phyloP scores from a whole-genome alignment of 306 rosid genomes.

The Cucurbita pepo region DNA sequence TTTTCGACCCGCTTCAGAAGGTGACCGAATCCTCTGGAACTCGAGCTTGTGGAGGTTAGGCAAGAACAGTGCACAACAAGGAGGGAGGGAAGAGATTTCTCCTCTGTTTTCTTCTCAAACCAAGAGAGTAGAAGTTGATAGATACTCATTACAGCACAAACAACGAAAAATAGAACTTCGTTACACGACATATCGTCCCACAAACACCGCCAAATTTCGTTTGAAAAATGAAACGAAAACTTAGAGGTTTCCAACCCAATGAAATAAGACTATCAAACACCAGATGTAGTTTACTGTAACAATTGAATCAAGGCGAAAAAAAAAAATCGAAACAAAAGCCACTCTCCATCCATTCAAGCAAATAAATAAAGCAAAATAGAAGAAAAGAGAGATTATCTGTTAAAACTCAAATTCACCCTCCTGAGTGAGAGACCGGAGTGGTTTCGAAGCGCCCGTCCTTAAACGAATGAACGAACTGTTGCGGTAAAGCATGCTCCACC shows the following conservation, averaged over 20 bases:
- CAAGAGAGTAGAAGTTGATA: background rate
- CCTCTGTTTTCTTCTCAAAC: constrained; percentile 2
- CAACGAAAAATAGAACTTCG: background rate
- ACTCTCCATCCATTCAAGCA: constrained; percentile 23
- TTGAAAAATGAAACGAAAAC: background rate
- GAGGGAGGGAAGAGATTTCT: background rate
- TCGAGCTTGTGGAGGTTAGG: background rate
- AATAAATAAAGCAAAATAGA: constrained; percentile 9
- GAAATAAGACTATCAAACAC: constrained; percentile 15
- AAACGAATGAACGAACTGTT: constrained; percentile 52
- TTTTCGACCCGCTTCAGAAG: background rate
- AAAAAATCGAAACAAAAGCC: constrained; percentile 19
- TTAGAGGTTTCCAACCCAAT: background rate
- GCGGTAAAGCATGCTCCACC: constrained; percentile 94
- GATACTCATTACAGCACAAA: constrained; percentile 1
- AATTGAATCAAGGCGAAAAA: constrained; percentile 24
- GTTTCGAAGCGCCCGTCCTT: constrained; percentile 85
- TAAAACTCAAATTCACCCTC: constrained; percentile 37
- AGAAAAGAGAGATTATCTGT: constrained; percentile 2
- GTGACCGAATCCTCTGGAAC: background rate
- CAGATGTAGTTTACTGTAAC: constrained; percentile 17
- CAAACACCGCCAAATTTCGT: constrained; percentile 13
- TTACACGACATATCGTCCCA: constrained; percentile 15
- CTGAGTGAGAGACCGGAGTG: constrained; percentile 83
- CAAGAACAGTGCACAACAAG: background rate